A percentile compares a stretch with the other conserved stretches of the same genome.
phyloP scores from a whole-genome alignment of 179 eudicot species.

The Beta lomatogona region DNA sequence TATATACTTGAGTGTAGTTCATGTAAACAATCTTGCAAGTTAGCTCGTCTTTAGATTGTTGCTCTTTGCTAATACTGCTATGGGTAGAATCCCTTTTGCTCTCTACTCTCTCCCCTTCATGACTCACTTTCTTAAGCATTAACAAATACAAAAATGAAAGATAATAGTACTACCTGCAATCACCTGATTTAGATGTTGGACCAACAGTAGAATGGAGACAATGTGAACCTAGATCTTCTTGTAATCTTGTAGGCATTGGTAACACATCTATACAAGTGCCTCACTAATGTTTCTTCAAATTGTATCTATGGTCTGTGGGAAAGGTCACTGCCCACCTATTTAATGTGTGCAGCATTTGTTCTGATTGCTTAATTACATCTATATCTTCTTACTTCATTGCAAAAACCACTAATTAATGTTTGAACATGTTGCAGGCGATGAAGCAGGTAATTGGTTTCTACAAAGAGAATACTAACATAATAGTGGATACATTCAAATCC shows the following conservation, averaged over 20 bases:
- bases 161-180: not conserved
- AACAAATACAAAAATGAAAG: not conserved
- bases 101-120: not conserved
- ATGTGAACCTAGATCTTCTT: no score
- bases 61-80: not conserved
- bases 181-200: not conserved
- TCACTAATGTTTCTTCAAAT: not conserved
- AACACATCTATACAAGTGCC: not conserved
- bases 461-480: constrained; percentile 75
- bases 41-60: not conserved
- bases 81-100: not conserved
- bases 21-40: not conserved
- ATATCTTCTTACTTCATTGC: not conserved
- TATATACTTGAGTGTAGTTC: not conserved
- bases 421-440: constrained; percentile 70
- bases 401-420: not conserved
- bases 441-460: constrained; percentile 83
- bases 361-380: not conserved
- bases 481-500: constrained; percentile 78
- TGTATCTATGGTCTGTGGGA: not conserved
- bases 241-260: no score
- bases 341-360: not conserved
- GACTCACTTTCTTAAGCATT: not conserved
- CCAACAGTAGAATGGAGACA: no score
- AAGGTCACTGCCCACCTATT: not conserved